Evolutionary conservation across 257 asterid species (phyloP).

Genomic region (Capsicum pubescens): DNA sequence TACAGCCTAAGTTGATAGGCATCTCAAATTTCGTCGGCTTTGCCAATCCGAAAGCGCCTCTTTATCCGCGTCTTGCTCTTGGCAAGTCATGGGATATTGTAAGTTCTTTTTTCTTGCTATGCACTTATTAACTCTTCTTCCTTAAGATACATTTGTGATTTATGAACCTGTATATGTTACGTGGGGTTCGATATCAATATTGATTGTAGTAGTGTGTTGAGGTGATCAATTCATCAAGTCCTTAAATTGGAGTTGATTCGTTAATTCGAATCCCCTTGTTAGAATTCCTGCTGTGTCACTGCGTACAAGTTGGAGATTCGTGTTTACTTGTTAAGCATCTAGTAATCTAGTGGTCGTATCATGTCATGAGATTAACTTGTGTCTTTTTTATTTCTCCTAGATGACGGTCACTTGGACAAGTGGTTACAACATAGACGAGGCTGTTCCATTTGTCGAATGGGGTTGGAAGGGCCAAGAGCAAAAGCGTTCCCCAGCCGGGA

Average conservation of each 20-base stretch:
- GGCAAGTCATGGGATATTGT: conserved; percentile 95
- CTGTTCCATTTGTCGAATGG: conserved; percentile 76
- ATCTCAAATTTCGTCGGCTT: conserved; percentile 72
- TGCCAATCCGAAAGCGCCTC: conserved; percentile 85
- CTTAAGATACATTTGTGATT: not conserved
- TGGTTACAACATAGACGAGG: conserved; percentile 78
- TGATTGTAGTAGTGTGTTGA: conserved; percentile 7
- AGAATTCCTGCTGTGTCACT: not conserved
- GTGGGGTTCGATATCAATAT: not conserved
- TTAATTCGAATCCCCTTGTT: not conserved
- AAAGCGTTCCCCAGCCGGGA: conserved; percentile 70
- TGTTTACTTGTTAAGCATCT: not conserved
- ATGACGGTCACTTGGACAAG: conserved; percentile 95
- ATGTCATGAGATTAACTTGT: not conserved
- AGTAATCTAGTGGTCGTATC: not conserved
- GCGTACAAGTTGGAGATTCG: not conserved
- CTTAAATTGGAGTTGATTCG: not conserved
- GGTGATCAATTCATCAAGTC: not conserved
- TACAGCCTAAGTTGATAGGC: conserved; percentile 86
- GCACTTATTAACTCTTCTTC: not conserved
- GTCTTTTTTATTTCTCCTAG: conserved; percentile 31
- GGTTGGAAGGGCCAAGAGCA: conserved; percentile 49
- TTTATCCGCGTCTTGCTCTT: conserved; percentile 93
- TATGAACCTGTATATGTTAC: not conserved
- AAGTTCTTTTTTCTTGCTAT: conserved; percentile 37